phyloP scores from a whole-genome alignment of 805 yeast species.

The Cyberlindnera sargentensis region DNA sequence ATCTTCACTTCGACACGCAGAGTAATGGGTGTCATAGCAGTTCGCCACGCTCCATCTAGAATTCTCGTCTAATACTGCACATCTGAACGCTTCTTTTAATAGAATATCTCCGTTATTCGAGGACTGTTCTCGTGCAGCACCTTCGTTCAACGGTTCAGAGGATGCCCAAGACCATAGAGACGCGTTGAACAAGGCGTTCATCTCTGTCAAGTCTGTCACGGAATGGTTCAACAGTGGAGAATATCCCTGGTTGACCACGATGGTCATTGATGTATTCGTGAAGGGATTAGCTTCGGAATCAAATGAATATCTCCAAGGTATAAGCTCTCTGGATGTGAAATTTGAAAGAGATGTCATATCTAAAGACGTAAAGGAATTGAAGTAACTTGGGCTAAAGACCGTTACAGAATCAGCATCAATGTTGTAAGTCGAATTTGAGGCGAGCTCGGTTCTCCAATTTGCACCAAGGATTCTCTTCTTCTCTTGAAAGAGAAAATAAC shows the following conservation, averaged over 20 bases:
- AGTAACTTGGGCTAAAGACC: constrained; percentile 18
- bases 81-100: constrained; percentile 32
- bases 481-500: constrained; percentile 28
- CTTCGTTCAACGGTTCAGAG: constrained; percentile 38
- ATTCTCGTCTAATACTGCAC: constrained; percentile 32
- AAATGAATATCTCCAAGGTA: constrained; percentile 33
- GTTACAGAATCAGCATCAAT: constrained; percentile 14
- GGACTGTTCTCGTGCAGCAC: constrained; percentile 14
- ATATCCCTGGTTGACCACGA: constrained; percentile 48
- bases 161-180: constrained; percentile 74
- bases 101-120: constrained; percentile 9
- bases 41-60: constrained; percentile 59
- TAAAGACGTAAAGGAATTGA: constrained; percentile 15
- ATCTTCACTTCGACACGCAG: constrained; percentile 45
- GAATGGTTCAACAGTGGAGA: constrained; percentile 54
- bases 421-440: constrained; percentile 26
- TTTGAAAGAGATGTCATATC: neutral
- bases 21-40: constrained; percentile 49
- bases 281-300: constrained; percentile 40
- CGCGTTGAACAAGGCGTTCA: constrained; percentile 27
- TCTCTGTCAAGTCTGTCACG: constrained; percentile 17
- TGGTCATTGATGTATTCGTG: constrained; percentile 29
- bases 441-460: constrained; percentile 25
- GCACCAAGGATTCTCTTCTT: constrained; percentile 31
- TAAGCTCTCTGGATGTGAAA: neutral